phyloP scores from a whole-genome alignment of 2,329 filamentous ascomycete species.

The Massarina eburnea region DNA sequence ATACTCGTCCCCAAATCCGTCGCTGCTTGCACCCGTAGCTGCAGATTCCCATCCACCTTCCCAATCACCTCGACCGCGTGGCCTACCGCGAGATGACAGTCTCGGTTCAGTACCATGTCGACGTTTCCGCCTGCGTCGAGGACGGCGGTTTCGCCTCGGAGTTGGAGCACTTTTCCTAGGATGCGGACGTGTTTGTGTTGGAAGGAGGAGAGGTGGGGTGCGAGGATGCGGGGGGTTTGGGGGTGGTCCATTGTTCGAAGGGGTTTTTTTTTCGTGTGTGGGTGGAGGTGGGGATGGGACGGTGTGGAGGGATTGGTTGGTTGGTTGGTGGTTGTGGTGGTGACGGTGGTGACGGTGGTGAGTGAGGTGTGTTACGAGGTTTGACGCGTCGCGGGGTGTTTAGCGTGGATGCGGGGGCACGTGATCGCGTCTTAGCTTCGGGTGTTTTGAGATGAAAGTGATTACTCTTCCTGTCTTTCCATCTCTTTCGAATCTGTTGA shows the following conservation, averaged over 20 bases:
- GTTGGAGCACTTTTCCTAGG: constrained; percentile 79
- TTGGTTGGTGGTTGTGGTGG: not conserved
- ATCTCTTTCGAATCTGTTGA: too few relatives aligned
- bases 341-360: not conserved
- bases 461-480: too few relatives aligned
- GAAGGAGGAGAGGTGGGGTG: constrained; percentile 76
- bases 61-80: constrained; percentile 77
- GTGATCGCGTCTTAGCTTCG: not conserved
- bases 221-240: constrained; percentile 77
- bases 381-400: not conserved
- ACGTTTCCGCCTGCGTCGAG: constrained; percentile 80
- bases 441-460: too few relatives aligned
- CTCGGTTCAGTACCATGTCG: constrained; percentile 71
- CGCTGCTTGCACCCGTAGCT: constrained; percentile 69
- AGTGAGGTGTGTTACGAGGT: not conserved
- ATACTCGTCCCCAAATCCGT: constrained; percentile 69
- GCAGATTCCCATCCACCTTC: constrained; percentile 74
- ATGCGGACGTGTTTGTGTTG: constrained; percentile 73
- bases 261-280: not conserved
- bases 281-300: not conserved
- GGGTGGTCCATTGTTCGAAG: constrained; percentile 39
- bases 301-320: not conserved
- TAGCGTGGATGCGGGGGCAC: constrained; percentile 6
- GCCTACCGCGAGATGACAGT: constrained; percentile 68
- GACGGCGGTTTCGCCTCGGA: constrained; percentile 77